Base-by-base conservation (phyloP, 805 yeast genomes). In the Metschnikowia gruessii region DNA sequence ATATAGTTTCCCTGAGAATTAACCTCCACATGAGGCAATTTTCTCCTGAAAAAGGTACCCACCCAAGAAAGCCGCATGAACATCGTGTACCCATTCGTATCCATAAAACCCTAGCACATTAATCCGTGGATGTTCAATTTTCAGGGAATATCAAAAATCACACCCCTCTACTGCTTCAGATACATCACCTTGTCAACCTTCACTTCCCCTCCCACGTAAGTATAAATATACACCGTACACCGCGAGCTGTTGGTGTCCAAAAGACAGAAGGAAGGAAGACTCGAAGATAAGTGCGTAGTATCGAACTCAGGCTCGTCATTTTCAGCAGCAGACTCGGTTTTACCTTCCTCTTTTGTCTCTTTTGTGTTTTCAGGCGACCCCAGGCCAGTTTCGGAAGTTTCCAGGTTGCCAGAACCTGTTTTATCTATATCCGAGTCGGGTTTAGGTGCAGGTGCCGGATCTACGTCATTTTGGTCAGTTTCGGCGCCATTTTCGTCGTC, bases 201-300 rank as follows among this genome's bases (percentile, higher is more conserved):
- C 29, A 94, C 91, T 49, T 89, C 95, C 1, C 83, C 89, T 51
- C 82, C 83, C 34, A 85, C 72, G 57, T 83, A 74, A 10, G 94
- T 86, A 72, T 94, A 94, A 49, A 94, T 85, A 66, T 86, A 94
- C 22, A 91, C 72, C 1, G 91, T 86, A 55, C 96, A 85, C 2
- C 79, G 77, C 0, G 82, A 65, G 0, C 87, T 92, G 59, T 85
- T 88, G n/a, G 90, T 80, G 59, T 94, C 98, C 54, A 92, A 61
- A 28, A 92, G 72, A 59, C 96, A 90, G 64, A 94, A 92, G 44
- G 96, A 87, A 4, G 98, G 97, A 12, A 81, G 76, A n/a, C 49
- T 37, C 12, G 58, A 47, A 13, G 52, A 46, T 37, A 55, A 48
- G 30, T 62, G 64, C 3, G 44, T 45, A n/a, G 31, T 29, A 35